Conservation (phyloP, 305 asterid genomes). For the Petunia hybrid region DNA sequence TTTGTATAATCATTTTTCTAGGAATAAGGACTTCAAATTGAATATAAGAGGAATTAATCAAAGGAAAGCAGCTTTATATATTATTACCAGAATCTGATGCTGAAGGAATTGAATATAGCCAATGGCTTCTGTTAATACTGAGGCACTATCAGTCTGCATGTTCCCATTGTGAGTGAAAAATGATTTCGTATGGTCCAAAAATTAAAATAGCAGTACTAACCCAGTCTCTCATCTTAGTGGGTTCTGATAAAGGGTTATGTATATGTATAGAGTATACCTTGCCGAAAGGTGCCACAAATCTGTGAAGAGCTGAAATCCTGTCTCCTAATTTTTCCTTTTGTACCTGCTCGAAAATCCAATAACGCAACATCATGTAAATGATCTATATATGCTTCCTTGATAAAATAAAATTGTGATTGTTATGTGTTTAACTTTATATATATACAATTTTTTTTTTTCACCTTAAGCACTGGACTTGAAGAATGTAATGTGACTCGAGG, state of each 20-base stretch:
- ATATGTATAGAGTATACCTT: constrained; percentile 53
- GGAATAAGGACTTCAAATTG: neutral
- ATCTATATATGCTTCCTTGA: neutral
- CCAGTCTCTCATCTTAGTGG: constrained; percentile 27
- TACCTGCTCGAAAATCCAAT: constrained; percentile 48
- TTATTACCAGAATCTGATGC: constrained; percentile 69
- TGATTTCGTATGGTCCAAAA: constrained; percentile 31
- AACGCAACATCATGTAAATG: neutral
- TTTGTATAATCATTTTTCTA: neutral
- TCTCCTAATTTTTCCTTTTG: constrained; percentile 79
- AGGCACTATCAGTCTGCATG: constrained; percentile 95
- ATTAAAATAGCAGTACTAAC: constrained; percentile 13
- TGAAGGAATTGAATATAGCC: constrained; percentile 88
- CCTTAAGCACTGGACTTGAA: constrained; percentile 42
- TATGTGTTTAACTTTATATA: neutral
- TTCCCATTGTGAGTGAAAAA: constrained; percentile 23
- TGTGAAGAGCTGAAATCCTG: constrained; percentile 83
- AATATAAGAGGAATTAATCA: neutral
- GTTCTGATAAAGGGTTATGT: constrained; percentile 26
- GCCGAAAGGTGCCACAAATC: constrained; percentile 84
- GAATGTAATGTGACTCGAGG: constrained; percentile 37
- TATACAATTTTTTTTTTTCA: constrained; percentile 20
- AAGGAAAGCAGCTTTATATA: neutral
- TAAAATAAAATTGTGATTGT: neutral
- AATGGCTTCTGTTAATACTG: constrained; percentile 87